These are phyloP conservation scores for sorghum (Sorghum bicolor) DNA, from an alignment of 176 grass and related monocot species.

Conservation along the genomic window DNA sequence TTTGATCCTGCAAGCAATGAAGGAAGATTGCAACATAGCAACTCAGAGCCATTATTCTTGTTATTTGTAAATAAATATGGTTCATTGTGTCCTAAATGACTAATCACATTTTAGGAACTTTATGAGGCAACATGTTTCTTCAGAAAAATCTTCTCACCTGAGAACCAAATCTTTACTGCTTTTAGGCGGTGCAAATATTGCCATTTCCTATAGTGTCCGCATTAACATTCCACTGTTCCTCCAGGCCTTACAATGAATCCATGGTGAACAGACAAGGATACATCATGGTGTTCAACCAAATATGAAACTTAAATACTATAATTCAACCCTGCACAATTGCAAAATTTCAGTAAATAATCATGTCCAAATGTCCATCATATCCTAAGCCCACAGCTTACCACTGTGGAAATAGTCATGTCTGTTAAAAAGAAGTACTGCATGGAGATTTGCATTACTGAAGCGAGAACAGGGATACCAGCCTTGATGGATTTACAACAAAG, in stretches of 20 bases:
- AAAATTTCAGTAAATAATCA: not conserved
- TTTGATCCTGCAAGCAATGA: constrained; percentile 1
- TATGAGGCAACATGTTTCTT: not conserved
- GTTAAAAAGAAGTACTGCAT: not conserved
- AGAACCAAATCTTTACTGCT: not conserved
- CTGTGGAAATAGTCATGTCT: not conserved
- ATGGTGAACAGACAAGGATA: not conserved
- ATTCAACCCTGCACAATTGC: not conserved
- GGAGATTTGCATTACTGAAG: not conserved
- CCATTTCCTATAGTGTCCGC: not conserved
- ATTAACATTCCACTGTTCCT: not conserved
- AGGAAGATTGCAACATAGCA: not conserved
- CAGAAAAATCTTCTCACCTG: not conserved
- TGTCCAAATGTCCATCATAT: not conserved
- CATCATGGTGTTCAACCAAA: not conserved
- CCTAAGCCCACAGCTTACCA: not conserved
- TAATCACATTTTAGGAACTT: not conserved
- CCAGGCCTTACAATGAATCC: not conserved
- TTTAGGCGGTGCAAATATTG: not conserved
- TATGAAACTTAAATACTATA: not conserved
- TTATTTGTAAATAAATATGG: not conserved
- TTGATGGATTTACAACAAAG: not conserved
- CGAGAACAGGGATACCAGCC: not conserved
- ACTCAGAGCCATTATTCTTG: not conserved
- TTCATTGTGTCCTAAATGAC: not conserved